phyloP scores from a whole-genome alignment of 140 eudicot genomes.

The Cichorium intybus region DNA sequence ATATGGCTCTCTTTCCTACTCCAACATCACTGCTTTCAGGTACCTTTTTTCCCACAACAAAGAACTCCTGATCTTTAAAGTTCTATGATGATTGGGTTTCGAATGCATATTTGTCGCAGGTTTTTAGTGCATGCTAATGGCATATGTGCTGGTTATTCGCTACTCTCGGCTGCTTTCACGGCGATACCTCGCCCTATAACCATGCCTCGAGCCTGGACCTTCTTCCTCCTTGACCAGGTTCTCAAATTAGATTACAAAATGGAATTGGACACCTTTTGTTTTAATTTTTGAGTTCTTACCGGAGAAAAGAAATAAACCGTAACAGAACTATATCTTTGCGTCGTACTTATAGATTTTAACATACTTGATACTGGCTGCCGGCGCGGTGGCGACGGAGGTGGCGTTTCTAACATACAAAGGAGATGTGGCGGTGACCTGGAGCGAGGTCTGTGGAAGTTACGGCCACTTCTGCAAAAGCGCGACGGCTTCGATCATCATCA shows the following conservation, averaged over 20 bases:
- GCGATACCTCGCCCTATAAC: constrained; percentile 86
- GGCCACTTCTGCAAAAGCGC: constrained; percentile 75
- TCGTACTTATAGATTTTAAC: constrained; percentile 65
- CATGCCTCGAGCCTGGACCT: constrained; percentile 86
- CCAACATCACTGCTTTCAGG: constrained; percentile 83
- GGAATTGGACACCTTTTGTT: background rate
- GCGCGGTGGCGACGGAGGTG: constrained; percentile 71
- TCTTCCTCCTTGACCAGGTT: constrained; percentile 94
- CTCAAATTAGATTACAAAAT: background rate
- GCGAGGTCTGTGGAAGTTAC: constrained; percentile 64
- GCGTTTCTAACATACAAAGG: constrained; percentile 82
- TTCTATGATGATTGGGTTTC: background rate
- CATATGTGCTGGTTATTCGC: constrained; percentile 89
- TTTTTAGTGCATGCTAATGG: constrained; percentile 92
- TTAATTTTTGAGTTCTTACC: background rate
- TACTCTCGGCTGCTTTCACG: constrained; percentile 71
- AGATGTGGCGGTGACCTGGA: constrained; percentile 68
- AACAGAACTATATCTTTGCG: too few relatives aligned
- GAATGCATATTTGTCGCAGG: constrained; percentile 29
- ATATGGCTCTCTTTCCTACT: constrained; percentile 73
- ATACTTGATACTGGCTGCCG: constrained; percentile 76
- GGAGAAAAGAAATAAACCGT: background rate
- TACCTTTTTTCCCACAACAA: background rate
- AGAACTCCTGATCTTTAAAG: background rate
- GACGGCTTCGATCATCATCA: constrained; percentile 57